Conservation (phyloP, 2,329 filamentous ascomycete species). For the Alternaria triticimaculans region DNA sequence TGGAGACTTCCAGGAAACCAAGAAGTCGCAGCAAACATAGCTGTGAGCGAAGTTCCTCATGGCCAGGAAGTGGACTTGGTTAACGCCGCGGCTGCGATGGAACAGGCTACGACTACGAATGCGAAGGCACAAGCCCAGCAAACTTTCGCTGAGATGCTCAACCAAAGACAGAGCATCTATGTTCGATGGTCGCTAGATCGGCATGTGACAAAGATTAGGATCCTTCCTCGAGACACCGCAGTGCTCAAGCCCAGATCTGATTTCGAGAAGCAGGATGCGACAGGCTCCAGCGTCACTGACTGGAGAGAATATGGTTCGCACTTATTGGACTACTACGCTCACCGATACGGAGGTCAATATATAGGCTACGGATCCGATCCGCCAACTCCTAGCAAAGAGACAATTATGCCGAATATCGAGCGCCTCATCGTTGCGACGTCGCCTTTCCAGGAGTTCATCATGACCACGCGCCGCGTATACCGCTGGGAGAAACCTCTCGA, state of each 20-base stretch:
- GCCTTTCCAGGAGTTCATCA: slow-evolving; percentile 45
- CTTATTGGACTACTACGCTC: slow-evolving; percentile 37
- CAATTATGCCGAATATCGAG: slow-evolving; percentile 45
- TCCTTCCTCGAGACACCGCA: slow-evolving; percentile 30
- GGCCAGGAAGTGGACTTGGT: slow-evolving; percentile 47
- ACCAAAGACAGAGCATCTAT: slow-evolving; percentile 40
- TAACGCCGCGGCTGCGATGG: slow-evolving; percentile 37
- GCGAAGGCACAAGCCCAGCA: slow-evolving; percentile 25
- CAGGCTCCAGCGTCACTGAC: slow-evolving; percentile 26
- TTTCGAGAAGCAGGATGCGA: slow-evolving; percentile 30
- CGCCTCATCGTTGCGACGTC: slow-evolving; percentile 48
- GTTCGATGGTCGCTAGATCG: slow-evolving; percentile 48
- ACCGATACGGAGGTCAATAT: slow-evolving; percentile 48
- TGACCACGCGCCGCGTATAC: slow-evolving; percentile 45
- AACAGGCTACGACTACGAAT: slow-evolving; percentile 16
- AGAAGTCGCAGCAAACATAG: slow-evolving; percentile 36
- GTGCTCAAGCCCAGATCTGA: slow-evolving; percentile 24
- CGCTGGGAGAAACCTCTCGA: slow-evolving; percentile 44
- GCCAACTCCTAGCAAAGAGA: slow-evolving; percentile 40
- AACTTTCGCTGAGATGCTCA: slow-evolving; percentile 27
- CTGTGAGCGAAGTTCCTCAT: slow-evolving; percentile 55
- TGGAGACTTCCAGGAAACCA: slow-evolving; percentile 8
- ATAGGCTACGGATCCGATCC: slow-evolving; percentile 42
- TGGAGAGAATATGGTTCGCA: slow-evolving; percentile 40
- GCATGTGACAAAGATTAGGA: slow-evolving; percentile 44